Percentiles rank a stretch among this genome's conserved stretches.
These are phyloP conservation scores for Maudiozyma serrabonitensis DNA, from an alignment of 805 yeast genomes.

Conservation along the genomic window DNA sequence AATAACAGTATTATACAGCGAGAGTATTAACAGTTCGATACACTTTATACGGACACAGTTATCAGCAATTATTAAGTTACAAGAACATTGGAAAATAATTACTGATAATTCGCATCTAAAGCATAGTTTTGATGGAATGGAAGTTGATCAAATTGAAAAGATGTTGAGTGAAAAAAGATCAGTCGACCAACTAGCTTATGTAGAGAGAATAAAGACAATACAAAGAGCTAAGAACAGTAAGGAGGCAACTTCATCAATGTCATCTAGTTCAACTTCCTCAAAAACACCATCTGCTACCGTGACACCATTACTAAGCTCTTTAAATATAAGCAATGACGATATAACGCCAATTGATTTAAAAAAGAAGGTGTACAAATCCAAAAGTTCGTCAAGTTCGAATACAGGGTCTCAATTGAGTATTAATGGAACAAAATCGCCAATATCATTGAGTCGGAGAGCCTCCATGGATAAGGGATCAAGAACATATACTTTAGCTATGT, in stretches of 20 bases:
- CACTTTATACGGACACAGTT: conserved; percentile 10
- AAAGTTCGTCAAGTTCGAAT: conserved; percentile 3
- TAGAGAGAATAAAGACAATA: conserved; percentile 6
- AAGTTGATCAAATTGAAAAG: conserved; percentile 11
- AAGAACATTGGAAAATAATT: conserved; percentile 18
- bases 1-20: conserved; percentile 13
- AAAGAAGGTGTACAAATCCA: background rate
- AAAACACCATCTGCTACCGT: background rate
- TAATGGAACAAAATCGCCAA: conserved; percentile 8
- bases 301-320: conserved; percentile 2
- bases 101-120: conserved; percentile 9
- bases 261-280: background rate
- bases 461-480: conserved; percentile 10
- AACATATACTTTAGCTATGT: background rate
- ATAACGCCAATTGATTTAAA: conserved; percentile 1
- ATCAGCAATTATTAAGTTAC: conserved; percentile 11
- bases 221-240: background rate
- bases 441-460: conserved; percentile 14
- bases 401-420: conserved; percentile 1
- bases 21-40: conserved; percentile 9
- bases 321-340: conserved; percentile 2
- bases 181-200: conserved; percentile 18
- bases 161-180: conserved; percentile 22
- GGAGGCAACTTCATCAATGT: background rate
- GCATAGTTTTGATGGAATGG: conserved; percentile 7